Conservation (phyloP, 2,329 filamentous ascomycete species). For the Hypoxylon sp. region DNA sequence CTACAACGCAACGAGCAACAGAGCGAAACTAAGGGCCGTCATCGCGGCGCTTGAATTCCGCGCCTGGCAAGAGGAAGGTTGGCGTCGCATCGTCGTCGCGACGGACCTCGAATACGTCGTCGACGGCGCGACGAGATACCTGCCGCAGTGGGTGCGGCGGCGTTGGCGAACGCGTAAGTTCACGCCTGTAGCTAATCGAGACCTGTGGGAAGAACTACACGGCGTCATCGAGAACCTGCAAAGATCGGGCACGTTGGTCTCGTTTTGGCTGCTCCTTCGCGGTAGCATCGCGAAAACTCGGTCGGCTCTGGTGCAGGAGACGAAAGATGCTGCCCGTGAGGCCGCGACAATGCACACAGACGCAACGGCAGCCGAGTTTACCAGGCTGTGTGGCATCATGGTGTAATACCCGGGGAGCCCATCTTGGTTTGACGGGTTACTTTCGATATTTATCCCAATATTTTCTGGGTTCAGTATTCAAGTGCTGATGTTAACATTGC, state of each 20-base stretch:
- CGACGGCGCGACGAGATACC: constrained; percentile 59
- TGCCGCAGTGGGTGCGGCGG: constrained; percentile 58
- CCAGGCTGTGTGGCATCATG: constrained; percentile 49
- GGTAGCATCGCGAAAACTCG: constrained; percentile 28
- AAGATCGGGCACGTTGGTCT: constrained; percentile 46
- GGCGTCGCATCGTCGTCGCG: constrained; percentile 61
- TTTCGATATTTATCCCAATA: neutral
- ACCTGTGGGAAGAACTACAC: constrained; percentile 62
- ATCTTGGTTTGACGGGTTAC: neutral
- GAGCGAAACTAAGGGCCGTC: constrained; percentile 61
- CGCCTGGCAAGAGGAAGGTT: constrained; percentile 59
- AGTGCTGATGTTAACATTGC: no score
- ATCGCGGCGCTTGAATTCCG: constrained; percentile 62
- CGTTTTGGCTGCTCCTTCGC: constrained; percentile 51
- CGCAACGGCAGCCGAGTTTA: constrained; percentile 44
- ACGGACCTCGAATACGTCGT: constrained; percentile 65
- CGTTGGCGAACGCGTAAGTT: constrained; percentile 55
- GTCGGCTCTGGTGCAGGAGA: constrained; percentile 45
- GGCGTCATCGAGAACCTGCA: constrained; percentile 44
- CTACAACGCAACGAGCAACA: constrained; percentile 58
- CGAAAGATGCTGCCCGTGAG: constrained; percentile 45
- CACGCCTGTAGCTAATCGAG: constrained; percentile 57
- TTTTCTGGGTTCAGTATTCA: neutral
- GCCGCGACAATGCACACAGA: constrained; percentile 41
- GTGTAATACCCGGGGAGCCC: constrained; percentile 16